Percentiles rank a stretch among this genome's conserved stretches.
These are phyloP conservation scores for Cladosporium sp. DNA, from an alignment of 2,329 filamentous ascomycete genomes.

Conservation along the genomic window DNA sequence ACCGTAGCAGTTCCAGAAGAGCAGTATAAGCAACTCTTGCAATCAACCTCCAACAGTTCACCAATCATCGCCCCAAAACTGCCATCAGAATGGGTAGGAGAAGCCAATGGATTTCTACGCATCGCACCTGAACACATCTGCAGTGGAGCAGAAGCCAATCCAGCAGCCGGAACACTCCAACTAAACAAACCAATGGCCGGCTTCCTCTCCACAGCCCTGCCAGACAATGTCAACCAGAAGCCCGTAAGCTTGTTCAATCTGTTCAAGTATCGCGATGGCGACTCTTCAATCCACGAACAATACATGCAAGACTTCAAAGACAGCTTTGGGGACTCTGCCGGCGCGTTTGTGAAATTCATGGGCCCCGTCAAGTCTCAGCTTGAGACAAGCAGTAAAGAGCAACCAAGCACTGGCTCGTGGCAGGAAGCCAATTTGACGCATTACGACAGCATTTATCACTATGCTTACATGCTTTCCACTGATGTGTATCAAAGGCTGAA, in stretches of 20 bases:
- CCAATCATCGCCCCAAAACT: not conserved
- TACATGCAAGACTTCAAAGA: slow-evolving; percentile 20
- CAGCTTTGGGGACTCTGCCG: slow-evolving; percentile 16
- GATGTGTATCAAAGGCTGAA: slow-evolving; percentile 17
- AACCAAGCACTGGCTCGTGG: not conserved
- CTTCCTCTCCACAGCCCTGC: slow-evolving; percentile 13
- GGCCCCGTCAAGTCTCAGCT: slow-evolving; percentile 10
- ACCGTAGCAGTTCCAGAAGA: not conserved
- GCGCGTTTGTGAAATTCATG: slow-evolving; percentile 19
- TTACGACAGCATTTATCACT: slow-evolving; percentile 20
- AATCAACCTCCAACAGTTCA: not conserved
- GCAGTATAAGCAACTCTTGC: not conserved
- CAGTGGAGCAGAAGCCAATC: not conserved
- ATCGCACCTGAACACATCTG: not conserved
- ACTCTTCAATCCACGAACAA: slow-evolving; percentile 14
- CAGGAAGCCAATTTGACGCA: slow-evolving; percentile 19
- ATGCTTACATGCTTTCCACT: slow-evolving; percentile 19
- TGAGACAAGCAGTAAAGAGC: not conserved
- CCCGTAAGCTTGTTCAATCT: slow-evolving; percentile 21
- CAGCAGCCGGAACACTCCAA: slow-evolving; percentile 13
- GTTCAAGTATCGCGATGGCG: slow-evolving; percentile 17
- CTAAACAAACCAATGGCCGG: slow-evolving; percentile 16
- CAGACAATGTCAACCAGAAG: not conserved
- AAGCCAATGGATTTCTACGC: not conserved
- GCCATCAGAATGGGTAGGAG: not conserved